Conservation (phyloP, 208 protist genomes). For the Trypanosoma theileri region DNA sequence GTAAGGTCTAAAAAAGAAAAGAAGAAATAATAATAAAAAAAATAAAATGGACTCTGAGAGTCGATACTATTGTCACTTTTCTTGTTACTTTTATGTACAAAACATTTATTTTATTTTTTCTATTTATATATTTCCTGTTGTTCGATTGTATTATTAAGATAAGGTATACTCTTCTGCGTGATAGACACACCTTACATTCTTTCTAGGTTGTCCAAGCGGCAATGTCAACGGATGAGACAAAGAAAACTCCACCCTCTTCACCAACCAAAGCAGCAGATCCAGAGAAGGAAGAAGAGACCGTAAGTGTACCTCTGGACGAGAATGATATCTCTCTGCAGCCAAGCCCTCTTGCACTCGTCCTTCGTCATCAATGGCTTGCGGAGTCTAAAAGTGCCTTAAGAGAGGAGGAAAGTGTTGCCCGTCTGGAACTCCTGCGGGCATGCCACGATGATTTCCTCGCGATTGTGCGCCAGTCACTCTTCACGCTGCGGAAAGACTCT, state of each 20-base stretch:
- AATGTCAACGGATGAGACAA: no score
- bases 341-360: slow-evolving; percentile 9
- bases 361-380: slow-evolving; percentile 5
- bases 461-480: slow-evolving; percentile 14
- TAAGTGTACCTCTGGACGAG: slow-evolving; percentile 1
- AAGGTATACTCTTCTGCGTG: not conserved
- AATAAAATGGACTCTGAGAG: not conserved
- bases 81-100: not conserved
- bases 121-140: not conserved
- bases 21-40: not conserved
- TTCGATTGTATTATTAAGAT: not conserved
- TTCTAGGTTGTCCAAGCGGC: no score
- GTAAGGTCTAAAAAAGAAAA: not conserved
- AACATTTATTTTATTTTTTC: not conserved
- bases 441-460: slow-evolving; percentile 13
- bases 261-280: not conserved
- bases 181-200: not conserved
- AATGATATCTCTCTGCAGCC: slow-evolving; percentile 19
- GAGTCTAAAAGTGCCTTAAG: slow-evolving; percentile 3
- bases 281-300: not conserved
- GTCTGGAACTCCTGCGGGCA: slow-evolving; percentile 7
- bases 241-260: not conserved
- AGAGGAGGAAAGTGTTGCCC: slow-evolving; percentile 12
- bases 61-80: not conserved
- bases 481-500: not conserved